Evolutionary conservation across 768 basidiomycete genomes (phyloP), one percentile per base, ranked within the genome.

Genomic region (Rhizopogon vulgaris): DNA sequence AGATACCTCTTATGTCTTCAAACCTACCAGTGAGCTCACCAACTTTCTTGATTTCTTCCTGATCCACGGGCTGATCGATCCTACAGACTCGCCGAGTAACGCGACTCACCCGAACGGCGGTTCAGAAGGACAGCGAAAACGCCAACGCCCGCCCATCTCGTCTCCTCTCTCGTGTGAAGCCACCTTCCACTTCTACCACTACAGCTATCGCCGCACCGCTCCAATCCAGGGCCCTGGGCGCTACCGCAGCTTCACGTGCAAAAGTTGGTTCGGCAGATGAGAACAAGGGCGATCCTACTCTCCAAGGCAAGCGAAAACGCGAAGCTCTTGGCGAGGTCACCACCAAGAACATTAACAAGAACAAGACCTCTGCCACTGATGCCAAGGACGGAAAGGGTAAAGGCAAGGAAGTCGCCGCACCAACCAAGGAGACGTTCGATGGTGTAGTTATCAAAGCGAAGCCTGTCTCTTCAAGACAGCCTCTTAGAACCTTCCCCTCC

Each of bases 291-390:
- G 80, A 84, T 39, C 69, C 71, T 12, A 67, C 72, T 17, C 71
- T 73, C 2, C 76, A 76, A 41, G 80, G 77, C 32, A 88, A 88
- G 64, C 79, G 87, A 51, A 90, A 90, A 66, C 84, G 89, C 17
- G 83, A 84, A 45, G 87, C 83, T 0, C 73, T 91, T 38, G 79
- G 79, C 14, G 90, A 91, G 63, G 84, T 90, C 40, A 80, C 81
- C 7, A 71, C 73, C 2, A 82, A 83, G 60, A 82, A 79, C 59
- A 75, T 67, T 34, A 63, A 58, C 52, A 69, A 64, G 54, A 58
- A 75, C 56, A 73, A 72, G 54, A 60, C 56, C 41, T 52, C 62
- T 40, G 76, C 76, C 61, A 78, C 76, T 36, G 62, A 55, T 0
- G 49, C 60, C 6, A 62, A 60, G 48, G 63, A 62, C n/a, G 57